Evolutionary conservation across 495 filamentous ascomycete genomes (phyloP).

Genomic region (Delitschia confertaspora): DNA sequence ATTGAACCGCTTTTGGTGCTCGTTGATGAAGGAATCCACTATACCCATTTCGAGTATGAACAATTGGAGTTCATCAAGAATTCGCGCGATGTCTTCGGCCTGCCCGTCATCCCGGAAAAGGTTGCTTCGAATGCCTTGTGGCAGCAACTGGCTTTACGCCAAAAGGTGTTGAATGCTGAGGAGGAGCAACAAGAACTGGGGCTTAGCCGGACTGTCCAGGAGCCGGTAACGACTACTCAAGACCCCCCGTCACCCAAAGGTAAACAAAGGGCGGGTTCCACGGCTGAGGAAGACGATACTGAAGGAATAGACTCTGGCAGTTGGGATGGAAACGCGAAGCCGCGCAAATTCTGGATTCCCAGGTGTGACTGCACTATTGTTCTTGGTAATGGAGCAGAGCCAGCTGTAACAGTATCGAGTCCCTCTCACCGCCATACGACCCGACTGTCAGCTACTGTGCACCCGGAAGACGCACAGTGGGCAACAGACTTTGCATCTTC

Average conservation of each 20-base stretch:
- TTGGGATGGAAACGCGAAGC: conserved; percentile 45
- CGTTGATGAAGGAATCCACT: conserved; percentile 52
- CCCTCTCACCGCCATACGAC: conserved; percentile 35
- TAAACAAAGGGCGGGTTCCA: conserved; percentile 28
- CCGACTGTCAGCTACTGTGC: conserved; percentile 39
- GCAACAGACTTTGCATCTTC: conserved; percentile 43
- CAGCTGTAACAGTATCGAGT: conserved; percentile 36
- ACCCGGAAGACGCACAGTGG: conserved; percentile 44
- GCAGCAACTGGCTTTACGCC: conserved; percentile 47
- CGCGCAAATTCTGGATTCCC: conserved; percentile 51
- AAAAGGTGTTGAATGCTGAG: conserved; percentile 46
- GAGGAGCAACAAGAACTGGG: conserved; percentile 44
- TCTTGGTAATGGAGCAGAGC: conserved; percentile 45
- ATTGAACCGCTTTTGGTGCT: conserved; percentile 49
- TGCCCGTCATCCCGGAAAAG: conserved; percentile 45
- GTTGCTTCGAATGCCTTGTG: conserved; percentile 49
- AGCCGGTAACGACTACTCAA: conserved; percentile 16
- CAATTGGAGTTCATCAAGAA: conserved; percentile 47
- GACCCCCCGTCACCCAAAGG: conserved; percentile 34
- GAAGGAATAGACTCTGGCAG: conserved; percentile 40
- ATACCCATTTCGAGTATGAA: conserved; percentile 53
- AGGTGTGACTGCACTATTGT: conserved; percentile 50
- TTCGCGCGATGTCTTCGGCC: conserved; percentile 45
- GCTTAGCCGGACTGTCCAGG: conserved; percentile 33
- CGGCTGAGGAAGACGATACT: conserved; percentile 18